Evolutionary conservation across 345 rosid genomes (phyloP), one percentile per base, ranked within the genome.

Genomic region (Heritiera littoralis): DNA sequence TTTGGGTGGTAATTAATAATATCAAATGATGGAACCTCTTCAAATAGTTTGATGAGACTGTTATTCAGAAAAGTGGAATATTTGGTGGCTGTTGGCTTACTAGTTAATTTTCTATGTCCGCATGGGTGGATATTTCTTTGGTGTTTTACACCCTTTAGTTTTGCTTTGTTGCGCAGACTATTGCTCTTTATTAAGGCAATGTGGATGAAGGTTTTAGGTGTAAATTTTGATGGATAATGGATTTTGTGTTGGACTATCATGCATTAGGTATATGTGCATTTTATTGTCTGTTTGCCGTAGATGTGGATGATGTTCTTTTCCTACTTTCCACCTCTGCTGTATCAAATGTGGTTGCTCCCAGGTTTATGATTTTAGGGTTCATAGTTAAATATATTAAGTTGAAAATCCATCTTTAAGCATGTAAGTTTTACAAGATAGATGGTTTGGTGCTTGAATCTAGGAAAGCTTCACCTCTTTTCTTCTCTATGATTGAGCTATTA

Each of bases 351-450:
- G 82, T 79, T 76, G 73, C 54, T 77, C 75, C 75, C 74, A 60
- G 81, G 76, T 83, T 65, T 48, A 32, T 55, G 83, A 32, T 66
- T 66, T 75, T 41, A 75, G 38, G n/a, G 66, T 72, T 65, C 28
- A 20, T 83, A 82, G 76, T 78, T 81, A 80, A 13, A 76, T 23
- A 58, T 41, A 65, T 72, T 84, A 84, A 81, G 76, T 78, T 79
- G 83, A 80, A 38, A 23, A 51, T 40, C 7, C 69, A 70, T 63
- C 40, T 12, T 77, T 68, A 70, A 76, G 78, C 64, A 54, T 77
- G 52, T 74, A 65, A 56, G 81, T 9, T 78, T 55, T 79, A 49
- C 80, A 60, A 74, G 82, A 65, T 81, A 72, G 65, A 67, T 76
- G 87, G 81, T 23, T 23, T 23, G 79, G 71, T 48, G 46, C 74